phyloP scores from a whole-genome alignment of 2,329 filamentous ascomycete genomes.

The Intubia oerlemansii region DNA sequence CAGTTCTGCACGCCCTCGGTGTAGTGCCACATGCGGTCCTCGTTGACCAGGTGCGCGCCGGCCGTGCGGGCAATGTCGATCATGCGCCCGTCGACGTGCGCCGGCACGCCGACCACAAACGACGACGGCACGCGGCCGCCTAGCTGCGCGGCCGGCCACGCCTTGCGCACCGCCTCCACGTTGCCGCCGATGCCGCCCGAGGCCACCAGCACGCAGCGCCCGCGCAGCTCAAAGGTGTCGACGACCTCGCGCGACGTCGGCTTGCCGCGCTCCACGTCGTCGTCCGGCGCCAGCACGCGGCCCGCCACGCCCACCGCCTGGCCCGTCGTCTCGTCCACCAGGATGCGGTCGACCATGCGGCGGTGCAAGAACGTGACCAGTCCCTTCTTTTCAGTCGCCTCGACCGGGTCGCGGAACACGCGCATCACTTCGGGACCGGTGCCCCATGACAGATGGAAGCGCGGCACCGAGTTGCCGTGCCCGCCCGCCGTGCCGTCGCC shows the following conservation, averaged over 20 bases:
- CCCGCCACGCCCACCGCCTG: constrained; percentile 31
- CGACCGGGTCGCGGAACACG: constrained; percentile 33
- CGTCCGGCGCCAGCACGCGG: constrained; percentile 27
- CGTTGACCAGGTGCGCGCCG: constrained; percentile 35
- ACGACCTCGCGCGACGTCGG: constrained; percentile 25
- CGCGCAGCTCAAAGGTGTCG: constrained; percentile 29
- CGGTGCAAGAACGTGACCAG: constrained; percentile 32
- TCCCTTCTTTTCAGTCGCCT: constrained; percentile 27
- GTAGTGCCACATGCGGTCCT: constrained; percentile 46
- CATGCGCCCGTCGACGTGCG: constrained; percentile 44
- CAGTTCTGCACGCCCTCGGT: constrained; percentile 41
- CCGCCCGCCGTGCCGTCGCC: constrained; percentile 32
- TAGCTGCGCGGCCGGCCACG: constrained; percentile 34
- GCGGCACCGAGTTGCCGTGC: constrained; percentile 39
- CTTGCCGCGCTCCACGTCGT: constrained; percentile 24
- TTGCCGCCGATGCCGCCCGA: constrained; percentile 40
- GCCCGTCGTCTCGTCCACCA: constrained; percentile 27
- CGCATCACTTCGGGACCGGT: constrained; percentile 37
- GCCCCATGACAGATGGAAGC: constrained; percentile 43
- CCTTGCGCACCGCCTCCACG: constrained; percentile 34
- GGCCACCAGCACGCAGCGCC: constrained; percentile 29
- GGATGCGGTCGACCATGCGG: constrained; percentile 33
- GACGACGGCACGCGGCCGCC: constrained; percentile 31
- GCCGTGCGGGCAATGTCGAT: constrained; percentile 29
- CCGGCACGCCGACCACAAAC: constrained; percentile 39